A percentile compares a stretch with the other conserved stretches of the same genome.
Conservation (phyloP, 495 filamentous ascomycete species). For the Lentithecium fluviatile region DNA sequence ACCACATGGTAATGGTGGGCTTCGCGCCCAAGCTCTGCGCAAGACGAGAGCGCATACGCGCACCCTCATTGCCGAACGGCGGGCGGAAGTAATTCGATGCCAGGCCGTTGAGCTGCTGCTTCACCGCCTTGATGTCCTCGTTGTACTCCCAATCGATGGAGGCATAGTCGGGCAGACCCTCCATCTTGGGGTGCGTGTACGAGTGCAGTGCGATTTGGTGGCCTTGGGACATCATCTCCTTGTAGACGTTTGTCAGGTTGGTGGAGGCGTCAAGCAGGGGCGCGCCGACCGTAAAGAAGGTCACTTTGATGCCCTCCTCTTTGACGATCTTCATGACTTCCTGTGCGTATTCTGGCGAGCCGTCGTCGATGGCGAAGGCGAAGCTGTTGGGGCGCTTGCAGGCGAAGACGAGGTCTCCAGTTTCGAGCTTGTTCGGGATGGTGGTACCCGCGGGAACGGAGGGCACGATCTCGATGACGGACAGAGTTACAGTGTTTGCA, state of each 20-base stretch:
- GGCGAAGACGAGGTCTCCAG: conserved; percentile 59
- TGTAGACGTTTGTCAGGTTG: conserved; percentile 38
- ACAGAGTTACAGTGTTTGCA: conserved; percentile 52
- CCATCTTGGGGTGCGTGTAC: conserved; percentile 73
- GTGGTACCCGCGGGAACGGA: conserved; percentile 52
- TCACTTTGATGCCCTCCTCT: conserved; percentile 63
- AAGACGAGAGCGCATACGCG: conserved; percentile 65
- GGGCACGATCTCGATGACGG: conserved; percentile 64
- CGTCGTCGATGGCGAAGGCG: conserved; percentile 81
- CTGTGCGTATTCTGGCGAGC: conserved; percentile 60
- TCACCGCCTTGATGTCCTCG: conserved; percentile 60
- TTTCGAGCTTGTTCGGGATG: conserved; percentile 62
- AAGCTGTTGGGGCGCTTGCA: conserved; percentile 73
- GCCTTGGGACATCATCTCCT: conserved; percentile 44
- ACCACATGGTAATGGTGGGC: conserved; percentile 68
- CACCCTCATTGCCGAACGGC: conserved; percentile 73
- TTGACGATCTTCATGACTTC: conserved; percentile 65
- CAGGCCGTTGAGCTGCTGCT: conserved; percentile 45
- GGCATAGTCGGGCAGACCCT: conserved; percentile 56
- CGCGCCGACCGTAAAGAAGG: conserved; percentile 75
- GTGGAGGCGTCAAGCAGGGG: conserved; percentile 56
- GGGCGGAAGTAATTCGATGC: conserved; percentile 64
- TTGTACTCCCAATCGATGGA: conserved; percentile 70
- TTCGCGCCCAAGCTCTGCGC: conserved; percentile 48
- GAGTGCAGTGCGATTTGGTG: conserved; percentile 77